Conservation (phyloP, 2,329 filamentous ascomycete species). For the Penicillium glabrum region DNA sequence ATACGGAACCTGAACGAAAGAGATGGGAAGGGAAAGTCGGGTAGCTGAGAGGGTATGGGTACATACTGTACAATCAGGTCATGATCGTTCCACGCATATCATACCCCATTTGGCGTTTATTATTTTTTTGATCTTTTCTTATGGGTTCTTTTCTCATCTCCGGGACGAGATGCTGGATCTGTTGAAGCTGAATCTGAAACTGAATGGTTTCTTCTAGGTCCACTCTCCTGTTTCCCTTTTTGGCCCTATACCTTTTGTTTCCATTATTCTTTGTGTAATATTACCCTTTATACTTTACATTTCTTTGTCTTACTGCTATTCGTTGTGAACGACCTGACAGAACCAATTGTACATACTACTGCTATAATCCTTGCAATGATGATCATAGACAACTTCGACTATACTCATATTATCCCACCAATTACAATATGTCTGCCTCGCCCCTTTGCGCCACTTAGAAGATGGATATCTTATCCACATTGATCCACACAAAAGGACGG, state of each 20-base stretch:
- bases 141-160: not conserved
- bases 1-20: conserved; percentile 9
- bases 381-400: not conserved
- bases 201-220: not conserved
- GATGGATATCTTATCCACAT: too few species aligned
- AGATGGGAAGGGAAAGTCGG: not conserved
- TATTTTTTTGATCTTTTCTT: not conserved
- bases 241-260: not conserved
- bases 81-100: conserved; percentile 25
- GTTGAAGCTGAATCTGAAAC: not conserved
- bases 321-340: not conserved
- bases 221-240: not conserved
- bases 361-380: not conserved
- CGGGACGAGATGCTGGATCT: not conserved
- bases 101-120: conserved; percentile 24
- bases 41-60: conserved; percentile 11
- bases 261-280: conserved; percentile 10
- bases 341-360: conserved; percentile 3
- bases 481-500: too few species aligned
- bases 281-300: not conserved
- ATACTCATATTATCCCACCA: not conserved
- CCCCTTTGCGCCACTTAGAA: not conserved
- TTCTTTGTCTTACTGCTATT: not conserved
- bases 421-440: not conserved
- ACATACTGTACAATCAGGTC: conserved; percentile 11